A percentile compares a stretch with the other conserved stretches of the same genome.
Evolutionary conservation across 306 rosid species (phyloP).

Genomic region (Spatholobus suberectus): DNA sequence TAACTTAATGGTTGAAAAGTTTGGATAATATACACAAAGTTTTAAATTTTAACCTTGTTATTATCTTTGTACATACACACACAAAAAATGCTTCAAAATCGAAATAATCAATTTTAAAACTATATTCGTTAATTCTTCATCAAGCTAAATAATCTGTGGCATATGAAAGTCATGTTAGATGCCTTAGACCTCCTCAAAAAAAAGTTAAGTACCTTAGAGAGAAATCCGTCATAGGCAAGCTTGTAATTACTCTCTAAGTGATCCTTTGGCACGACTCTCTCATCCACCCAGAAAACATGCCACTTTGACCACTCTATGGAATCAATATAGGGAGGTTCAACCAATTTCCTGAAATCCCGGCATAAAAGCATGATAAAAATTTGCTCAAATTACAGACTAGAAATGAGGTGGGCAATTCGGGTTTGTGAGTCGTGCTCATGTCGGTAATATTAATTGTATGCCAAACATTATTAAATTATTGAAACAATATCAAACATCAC

Average conservation of each 20-base stretch:
- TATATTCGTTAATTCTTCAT: background rate
- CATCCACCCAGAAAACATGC: slow-evolving; percentile 91
- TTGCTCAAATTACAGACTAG: background rate
- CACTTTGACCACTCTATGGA: slow-evolving; percentile 79
- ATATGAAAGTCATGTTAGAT: background rate
- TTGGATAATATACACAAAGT: too few relatives aligned
- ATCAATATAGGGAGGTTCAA: slow-evolving; percentile 67
- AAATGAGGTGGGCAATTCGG: background rate
- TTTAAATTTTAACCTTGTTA: too few relatives aligned
- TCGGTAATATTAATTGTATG: background rate
- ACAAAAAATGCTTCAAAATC: background rate
- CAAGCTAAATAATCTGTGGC: slow-evolving; percentile 5
- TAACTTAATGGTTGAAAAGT: too few relatives aligned
- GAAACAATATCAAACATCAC: background rate
- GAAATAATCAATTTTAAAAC: background rate
- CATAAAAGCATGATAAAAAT: background rate
- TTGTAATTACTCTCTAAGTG: slow-evolving; percentile 84
- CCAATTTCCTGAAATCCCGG: slow-evolving; percentile 62
- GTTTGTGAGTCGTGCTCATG: background rate
- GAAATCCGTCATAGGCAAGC: slow-evolving; percentile 80
- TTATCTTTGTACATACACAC: too few relatives aligned
- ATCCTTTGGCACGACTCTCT: slow-evolving; percentile 81
- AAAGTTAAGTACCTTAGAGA: slow-evolving; percentile 68
- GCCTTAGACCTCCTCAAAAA: too few relatives aligned
- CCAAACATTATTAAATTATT: background rate